Evolutionary conservation across 495 filamentous ascomycete species (phyloP), one percentile per base, ranked within the genome.

Genomic region (Penicillium turbatum): DNA sequence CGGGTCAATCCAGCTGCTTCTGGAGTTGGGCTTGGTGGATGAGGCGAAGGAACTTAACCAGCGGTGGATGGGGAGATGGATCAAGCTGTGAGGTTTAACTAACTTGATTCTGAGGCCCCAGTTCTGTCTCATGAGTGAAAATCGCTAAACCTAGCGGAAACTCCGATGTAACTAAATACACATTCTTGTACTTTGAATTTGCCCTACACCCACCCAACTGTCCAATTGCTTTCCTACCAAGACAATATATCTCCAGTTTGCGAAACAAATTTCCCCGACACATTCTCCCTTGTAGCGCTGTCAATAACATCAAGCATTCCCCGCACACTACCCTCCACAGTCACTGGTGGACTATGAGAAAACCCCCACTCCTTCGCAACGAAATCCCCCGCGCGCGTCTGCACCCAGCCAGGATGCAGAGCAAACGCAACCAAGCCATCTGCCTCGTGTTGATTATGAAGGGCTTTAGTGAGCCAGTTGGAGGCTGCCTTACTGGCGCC

Each of bases 51-150:
- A 72, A 37, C 64, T 82, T 11, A 81, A 79, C 11, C 67, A 80
- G 48, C 72, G 71, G 59, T 86, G 83, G 82, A 87, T 87, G 84
- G 82, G 77, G 10, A 72, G 83, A 54, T 86, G 84, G 82, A 75
- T 78, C 42, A 57, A 51, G 12, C 29, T 57, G 11, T 63, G 29
- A 48, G 45, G 17, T 24, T 24, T 24, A 24, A 24, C 21, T 24
- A 24, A 2, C 21, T 24, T 24, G 21, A 2, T 24, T 24, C 21
- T 4, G 21, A 24, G 21, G 2, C 21, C 21, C 21, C n/a, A n/a
- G 4, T 24, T 4, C 21, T 4, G 21, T 4, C 21, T 24, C 21
- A 24, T 24, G 21, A 4, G 21, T 2, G 21, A 4, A 24, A 24
- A 24, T 24, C 21, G 21, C 4, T 24, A 4, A 24, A 24, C 2